phyloP scores from a whole-genome alignment of 257 asterid species.

The Craterostigma plantagineum region DNA sequence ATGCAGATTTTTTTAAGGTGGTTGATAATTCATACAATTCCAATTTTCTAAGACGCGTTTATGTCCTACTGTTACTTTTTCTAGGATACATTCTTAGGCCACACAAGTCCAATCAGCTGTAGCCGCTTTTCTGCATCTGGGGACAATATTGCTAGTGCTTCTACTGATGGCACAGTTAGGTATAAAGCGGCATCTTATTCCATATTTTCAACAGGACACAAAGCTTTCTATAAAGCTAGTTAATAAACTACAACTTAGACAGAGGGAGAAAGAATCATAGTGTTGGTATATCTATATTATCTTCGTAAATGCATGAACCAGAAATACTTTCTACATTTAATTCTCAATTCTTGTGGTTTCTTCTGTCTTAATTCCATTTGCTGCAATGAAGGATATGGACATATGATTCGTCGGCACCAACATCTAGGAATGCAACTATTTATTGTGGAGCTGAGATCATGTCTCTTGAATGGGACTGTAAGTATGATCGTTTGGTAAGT shows the following conservation, averaged over 20 bases:
- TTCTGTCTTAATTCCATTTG: slow-evolving; percentile 9
- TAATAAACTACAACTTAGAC: background rate
- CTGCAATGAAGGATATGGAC: slow-evolving; percentile 79
- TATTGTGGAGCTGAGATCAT: slow-evolving; percentile 92
- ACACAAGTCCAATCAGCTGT: slow-evolving; percentile 86
- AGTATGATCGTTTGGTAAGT: slow-evolving; percentile 89
- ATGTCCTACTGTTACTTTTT: background rate
- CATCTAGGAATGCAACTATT: slow-evolving; percentile 93
- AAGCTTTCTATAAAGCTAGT: slow-evolving; percentile 7
- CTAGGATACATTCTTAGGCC: slow-evolving; percentile 93
- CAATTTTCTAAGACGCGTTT: background rate
- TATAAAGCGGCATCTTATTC: slow-evolving; percentile 10
- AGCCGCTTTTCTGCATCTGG: slow-evolving; percentile 95
- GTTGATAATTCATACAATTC: background rate
- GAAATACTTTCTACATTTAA: background rate
- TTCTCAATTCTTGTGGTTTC: background rate
- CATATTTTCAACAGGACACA: background rate
- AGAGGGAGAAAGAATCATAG: slow-evolving; percentile 5
- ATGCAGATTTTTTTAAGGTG: too few species aligned
- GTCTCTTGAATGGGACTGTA: slow-evolving; percentile 99
- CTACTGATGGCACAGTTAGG: slow-evolving; percentile 96
- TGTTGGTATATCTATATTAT: slow-evolving; percentile 1
- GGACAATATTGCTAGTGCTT: slow-evolving; percentile 92
- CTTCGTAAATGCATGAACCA: too few species aligned
- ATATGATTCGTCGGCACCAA: slow-evolving; percentile 57